Conservation (phyloP, 2,329 filamentous ascomycete genomes). For the Chalaropsis thielavioides region DNA sequence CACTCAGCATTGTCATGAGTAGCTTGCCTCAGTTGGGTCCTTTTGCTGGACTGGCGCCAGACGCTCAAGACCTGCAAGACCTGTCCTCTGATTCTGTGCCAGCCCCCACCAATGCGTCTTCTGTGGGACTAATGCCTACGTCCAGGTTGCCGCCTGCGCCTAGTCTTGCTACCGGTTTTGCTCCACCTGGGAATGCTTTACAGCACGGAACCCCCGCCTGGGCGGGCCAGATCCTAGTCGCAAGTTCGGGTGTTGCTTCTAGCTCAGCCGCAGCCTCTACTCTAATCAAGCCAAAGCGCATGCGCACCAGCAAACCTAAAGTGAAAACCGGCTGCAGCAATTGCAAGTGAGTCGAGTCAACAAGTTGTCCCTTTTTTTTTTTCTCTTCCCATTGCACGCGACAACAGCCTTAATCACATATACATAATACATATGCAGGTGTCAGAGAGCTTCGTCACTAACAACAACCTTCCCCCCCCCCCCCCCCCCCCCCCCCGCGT, state of each 20-base stretch:
- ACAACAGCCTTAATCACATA: background rate
- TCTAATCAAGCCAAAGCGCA: constrained; percentile 26
- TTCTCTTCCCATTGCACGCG: background rate
- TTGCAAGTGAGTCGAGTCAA: constrained; percentile 46
- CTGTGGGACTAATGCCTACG: too few relatives aligned
- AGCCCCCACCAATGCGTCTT: background rate
- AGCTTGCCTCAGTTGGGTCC: background rate
- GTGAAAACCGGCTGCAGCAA: constrained; percentile 53
- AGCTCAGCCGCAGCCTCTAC: background rate
- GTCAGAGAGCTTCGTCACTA: background rate
- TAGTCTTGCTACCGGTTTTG: background rate
- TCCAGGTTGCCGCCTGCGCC: background rate
- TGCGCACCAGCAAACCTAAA: constrained; percentile 42
- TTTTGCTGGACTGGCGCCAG: background rate
- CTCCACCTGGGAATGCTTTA: background rate
- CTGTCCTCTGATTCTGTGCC: background rate
- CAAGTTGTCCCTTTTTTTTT: background rate
- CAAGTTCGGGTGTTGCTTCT: background rate
- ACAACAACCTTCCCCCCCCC: background rate
- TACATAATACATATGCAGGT: background rate
- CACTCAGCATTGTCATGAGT: background rate
- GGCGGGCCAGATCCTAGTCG: background rate
- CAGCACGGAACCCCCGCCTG: background rate
- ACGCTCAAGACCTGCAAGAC: background rate
- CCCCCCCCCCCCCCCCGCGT: background rate